phyloP scores from a whole-genome alignment of 2,329 filamentous ascomycete species.

The Diaporthe humulicola region DNA sequence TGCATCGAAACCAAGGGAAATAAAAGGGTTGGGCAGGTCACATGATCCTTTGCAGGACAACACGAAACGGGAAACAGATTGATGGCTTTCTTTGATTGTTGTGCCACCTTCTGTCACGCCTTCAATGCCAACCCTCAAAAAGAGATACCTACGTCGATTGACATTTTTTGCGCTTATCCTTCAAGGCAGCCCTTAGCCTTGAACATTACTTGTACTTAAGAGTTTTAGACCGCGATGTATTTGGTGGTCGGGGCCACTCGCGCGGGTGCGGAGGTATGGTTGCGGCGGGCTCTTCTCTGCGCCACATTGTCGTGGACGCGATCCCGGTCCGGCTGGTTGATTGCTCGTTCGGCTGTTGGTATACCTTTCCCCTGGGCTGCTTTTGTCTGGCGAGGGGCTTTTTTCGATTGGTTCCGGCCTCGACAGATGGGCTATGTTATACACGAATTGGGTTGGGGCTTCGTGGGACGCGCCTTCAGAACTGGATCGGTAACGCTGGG shows the following conservation, averaged over 20 bases:
- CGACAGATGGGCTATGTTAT: background rate
- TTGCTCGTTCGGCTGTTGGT: background rate
- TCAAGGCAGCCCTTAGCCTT: background rate
- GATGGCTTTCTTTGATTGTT: background rate
- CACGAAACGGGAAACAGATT: slow-evolving; percentile 9
- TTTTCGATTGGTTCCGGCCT: slow-evolving; percentile 2
- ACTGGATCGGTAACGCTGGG: background rate
- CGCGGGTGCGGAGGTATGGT: background rate
- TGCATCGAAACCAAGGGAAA: slow-evolving; percentile 29
- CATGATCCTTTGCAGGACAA: background rate
- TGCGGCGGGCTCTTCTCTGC: background rate
- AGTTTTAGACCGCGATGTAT: slow-evolving; percentile 26
- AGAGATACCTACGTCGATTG: slow-evolving; percentile 35
- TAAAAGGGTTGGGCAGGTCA: background rate
- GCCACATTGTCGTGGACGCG: background rate
- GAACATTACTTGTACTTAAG: slow-evolving; percentile 16
- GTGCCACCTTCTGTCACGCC: background rate
- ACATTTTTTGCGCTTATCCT: background rate
- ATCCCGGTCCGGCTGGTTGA: background rate
- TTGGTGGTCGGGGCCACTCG: background rate
- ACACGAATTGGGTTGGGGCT: background rate
- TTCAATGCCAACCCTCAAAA: slow-evolving; percentile 10
- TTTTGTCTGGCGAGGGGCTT: background rate
- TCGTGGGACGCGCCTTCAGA: background rate
- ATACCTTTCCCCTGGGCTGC: slow-evolving; percentile 5